Conservation (phyloP, 2,329 filamentous ascomycete genomes). For the Capronia coronata region DNA sequence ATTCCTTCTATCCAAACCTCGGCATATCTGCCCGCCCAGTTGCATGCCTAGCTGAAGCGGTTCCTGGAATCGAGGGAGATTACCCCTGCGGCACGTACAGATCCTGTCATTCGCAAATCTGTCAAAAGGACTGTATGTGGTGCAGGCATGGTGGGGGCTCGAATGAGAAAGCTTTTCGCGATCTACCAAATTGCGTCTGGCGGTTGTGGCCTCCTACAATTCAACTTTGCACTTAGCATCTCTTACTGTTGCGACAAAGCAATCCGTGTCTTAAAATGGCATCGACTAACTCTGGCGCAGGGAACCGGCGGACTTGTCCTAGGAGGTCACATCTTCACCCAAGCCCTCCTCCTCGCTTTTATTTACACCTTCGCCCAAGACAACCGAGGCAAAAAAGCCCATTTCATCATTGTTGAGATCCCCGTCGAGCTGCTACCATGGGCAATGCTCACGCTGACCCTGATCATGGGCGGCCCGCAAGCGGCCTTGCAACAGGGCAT, state of each 20-base stretch:
- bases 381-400: constrained; percentile 67
- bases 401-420: constrained; percentile 76
- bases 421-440: constrained; percentile 75
- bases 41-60: constrained; percentile 63
- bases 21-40: constrained; percentile 77
- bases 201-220: constrained; percentile 63
- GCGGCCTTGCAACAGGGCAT: constrained; percentile 59
- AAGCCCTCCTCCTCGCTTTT: constrained; percentile 69
- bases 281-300: constrained; percentile 32
- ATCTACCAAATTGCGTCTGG: constrained; percentile 52
- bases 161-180: constrained; percentile 58
- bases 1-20: constrained; percentile 44
- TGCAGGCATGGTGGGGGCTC: constrained; percentile 71
- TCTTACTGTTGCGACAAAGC: constrained; percentile 12
- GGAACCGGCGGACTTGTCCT: constrained; percentile 38
- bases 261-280: background rate
- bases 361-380: constrained; percentile 82
- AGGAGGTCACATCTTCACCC: constrained; percentile 33
- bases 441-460: constrained; percentile 67
- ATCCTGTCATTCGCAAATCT: constrained; percentile 63
- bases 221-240: constrained; percentile 6
- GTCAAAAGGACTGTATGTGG: constrained; percentile 53
- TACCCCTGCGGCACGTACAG: constrained; percentile 58
- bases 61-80: constrained; percentile 82
- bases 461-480: constrained; percentile 58